Base-by-base conservation (phyloP, 768 basidiomycete genomes). In the Mycena floridula region DNA sequence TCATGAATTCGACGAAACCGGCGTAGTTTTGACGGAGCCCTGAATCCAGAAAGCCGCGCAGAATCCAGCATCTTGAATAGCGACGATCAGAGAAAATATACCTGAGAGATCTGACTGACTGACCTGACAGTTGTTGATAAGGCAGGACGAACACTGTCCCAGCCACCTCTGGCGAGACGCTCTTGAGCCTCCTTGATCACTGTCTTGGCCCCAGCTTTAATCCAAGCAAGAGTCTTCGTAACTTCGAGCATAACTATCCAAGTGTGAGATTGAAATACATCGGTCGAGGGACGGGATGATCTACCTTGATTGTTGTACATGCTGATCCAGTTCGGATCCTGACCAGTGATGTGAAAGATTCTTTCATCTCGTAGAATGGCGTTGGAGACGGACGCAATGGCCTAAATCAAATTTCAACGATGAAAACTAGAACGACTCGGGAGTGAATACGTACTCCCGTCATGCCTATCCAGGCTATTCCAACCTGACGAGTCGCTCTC, bases 51-150 rank as follows among this genome's bases (percentile, higher is more conserved):
- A 45, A 39, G 32, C 30, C 53, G 5, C 45, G 27, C 44, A 56
- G 51, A 21, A 56, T 54, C 55, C 55, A 56, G 11, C 40, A 37
- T 5, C 55, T 56, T 24, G 3, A 23, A 28, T 21, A n/a, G 25
- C 16, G 21, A 40, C 2, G n/a, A n/a, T n/a, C n/a, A n/a, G n/a
- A n/a, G n/a, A n/a, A 40, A 8, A 40, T 12, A 38, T 21, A n/a
- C 24, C 30, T 16, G 1, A 12, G 35, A n/a, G 16, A 36, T n/a
- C n/a, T n/a, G n/a, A 16, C 9, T 25, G 27, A 23, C 25, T 20
- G 36, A 58, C 55, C 57, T 51, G 40, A 59, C 32, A 21, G 48
- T 53, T 1, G 50, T 7, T 8, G 49, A 47, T 7, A 55, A 21
- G 2, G 55, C 50, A 2, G 40, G 44, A 35, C 54, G 55, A n/a